Conservation (phyloP, 768 basidiomycete genomes). For the Thelephora aurantiotincta region DNA sequence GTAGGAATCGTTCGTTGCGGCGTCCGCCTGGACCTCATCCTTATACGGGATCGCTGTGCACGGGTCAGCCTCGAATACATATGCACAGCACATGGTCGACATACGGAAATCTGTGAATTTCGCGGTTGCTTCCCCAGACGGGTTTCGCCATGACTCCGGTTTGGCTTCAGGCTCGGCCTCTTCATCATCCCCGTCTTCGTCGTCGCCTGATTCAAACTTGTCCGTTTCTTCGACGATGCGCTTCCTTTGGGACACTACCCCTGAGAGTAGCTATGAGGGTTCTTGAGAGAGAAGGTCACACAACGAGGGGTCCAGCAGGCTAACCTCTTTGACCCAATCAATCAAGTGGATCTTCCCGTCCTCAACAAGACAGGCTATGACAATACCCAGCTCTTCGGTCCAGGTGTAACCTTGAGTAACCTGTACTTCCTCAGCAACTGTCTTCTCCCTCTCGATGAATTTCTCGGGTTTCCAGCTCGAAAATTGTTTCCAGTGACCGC, state of each 20-base stretch:
- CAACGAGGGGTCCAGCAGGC: slow-evolving; percentile 14
- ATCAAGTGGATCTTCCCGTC: slow-evolving; percentile 49
- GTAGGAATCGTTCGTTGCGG: slow-evolving; percentile 62
- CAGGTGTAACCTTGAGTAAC: slow-evolving; percentile 82
- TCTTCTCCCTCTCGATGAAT: slow-evolving; percentile 22
- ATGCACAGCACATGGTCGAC: slow-evolving; percentile 14
- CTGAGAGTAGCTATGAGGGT: slow-evolving; percentile 36
- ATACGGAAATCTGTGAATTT: slow-evolving; percentile 69
- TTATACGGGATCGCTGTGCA: slow-evolving; percentile 60
- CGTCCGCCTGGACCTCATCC: slow-evolving; percentile 60
- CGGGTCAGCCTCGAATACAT: not conserved
- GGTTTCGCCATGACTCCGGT: slow-evolving; percentile 19
- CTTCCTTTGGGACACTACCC: slow-evolving; percentile 45
- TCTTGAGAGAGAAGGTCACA: slow-evolving; percentile 2
- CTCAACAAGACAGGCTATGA: slow-evolving; percentile 60
- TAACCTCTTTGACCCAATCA: slow-evolving; percentile 71
- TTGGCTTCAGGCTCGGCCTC: slow-evolving; percentile 19
- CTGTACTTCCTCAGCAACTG: slow-evolving; percentile 44
- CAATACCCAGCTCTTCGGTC: slow-evolving; percentile 85
- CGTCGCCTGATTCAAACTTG: slow-evolving; percentile 18
- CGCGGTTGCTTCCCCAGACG: slow-evolving; percentile 53
- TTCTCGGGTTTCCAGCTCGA: slow-evolving; percentile 61
- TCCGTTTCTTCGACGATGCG: slow-evolving; percentile 50
- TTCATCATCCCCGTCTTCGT: slow-evolving; percentile 21
- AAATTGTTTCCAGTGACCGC: slow-evolving; percentile 74